Evolutionary conservation across 176 grass and related monocot species (phyloP).

Genomic region (Saccharum officinarum): DNA sequence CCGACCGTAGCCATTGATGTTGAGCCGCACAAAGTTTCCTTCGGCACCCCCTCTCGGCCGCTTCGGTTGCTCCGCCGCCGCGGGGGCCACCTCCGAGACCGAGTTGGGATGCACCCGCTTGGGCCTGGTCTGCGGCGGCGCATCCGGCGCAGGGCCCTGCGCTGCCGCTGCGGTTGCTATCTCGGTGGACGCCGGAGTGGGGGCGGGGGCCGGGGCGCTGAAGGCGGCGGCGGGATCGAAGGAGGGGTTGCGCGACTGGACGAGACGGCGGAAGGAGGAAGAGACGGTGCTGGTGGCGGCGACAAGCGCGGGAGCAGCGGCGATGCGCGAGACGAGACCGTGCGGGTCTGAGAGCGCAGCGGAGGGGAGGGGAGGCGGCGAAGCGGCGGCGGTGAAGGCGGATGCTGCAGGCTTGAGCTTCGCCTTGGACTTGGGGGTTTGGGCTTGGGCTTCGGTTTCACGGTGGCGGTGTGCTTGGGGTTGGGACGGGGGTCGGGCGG

Average conservation of each 20-base stretch:
- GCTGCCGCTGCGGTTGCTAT: not conserved
- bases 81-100: constrained; percentile 39
- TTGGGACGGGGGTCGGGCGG: constrained; percentile 21
- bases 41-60: constrained; percentile 52
- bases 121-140: constrained; percentile 42
- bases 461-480: constrained; percentile 13
- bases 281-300: constrained; percentile 19
- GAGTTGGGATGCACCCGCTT: constrained; percentile 78
- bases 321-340: constrained; percentile 47
- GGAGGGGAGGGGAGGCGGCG: constrained; percentile 28
- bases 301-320: constrained; percentile 11
- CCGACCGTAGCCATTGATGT: constrained; percentile 82
- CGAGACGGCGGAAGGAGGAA: constrained; percentile 63
- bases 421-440: constrained; percentile 40
- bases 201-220: not conserved
- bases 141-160: not conserved
- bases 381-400: not conserved
- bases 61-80: constrained; percentile 46
- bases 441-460: constrained; percentile 42
- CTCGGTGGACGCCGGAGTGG: not conserved
- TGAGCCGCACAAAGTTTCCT: constrained; percentile 90
- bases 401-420: constrained; percentile 23
- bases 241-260: constrained; percentile 64
- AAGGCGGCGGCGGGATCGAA: constrained; percentile 55
- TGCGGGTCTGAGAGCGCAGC: constrained; percentile 59